Conservation (phyloP, 495 filamentous ascomycete genomes). For the Xylaria sp. region DNA sequence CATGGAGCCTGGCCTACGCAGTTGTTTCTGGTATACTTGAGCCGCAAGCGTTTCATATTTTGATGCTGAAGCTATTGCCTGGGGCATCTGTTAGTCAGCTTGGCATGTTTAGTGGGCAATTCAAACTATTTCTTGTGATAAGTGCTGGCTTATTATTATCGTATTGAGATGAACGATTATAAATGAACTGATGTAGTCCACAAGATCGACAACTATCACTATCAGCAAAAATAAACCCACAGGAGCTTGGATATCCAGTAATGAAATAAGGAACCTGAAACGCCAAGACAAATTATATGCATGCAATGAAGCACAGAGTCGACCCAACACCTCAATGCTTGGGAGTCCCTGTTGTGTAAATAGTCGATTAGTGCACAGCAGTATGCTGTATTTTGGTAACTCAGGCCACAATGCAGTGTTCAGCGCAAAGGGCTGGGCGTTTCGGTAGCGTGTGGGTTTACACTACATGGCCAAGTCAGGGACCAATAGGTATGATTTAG, state of each 20-base stretch:
- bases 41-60: constrained; percentile 2
- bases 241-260: background rate
- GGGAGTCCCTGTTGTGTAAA: background rate
- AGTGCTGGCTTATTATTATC: no score
- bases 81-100: background rate
- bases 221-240: background rate
- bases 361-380: background rate
- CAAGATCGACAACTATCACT: background rate
- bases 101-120: background rate
- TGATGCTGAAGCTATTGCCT: background rate
- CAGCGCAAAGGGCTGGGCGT: background rate
- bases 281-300: background rate
- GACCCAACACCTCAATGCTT: no score
- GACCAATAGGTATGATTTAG: background rate
- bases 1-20: background rate
- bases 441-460: background rate
- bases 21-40: background rate
- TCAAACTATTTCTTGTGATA: background rate
- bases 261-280: background rate
- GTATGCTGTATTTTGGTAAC: background rate
- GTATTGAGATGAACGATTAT: background rate
- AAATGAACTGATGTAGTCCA: background rate
- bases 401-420: background rate
- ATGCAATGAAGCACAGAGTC: background rate
- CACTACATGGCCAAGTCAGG: background rate